Evolutionary conservation across 2,329 filamentous ascomycete genomes (phyloP), one percentile per base, ranked within the genome.

Genomic region (Teratosphaeria epicoccoides): DNA sequence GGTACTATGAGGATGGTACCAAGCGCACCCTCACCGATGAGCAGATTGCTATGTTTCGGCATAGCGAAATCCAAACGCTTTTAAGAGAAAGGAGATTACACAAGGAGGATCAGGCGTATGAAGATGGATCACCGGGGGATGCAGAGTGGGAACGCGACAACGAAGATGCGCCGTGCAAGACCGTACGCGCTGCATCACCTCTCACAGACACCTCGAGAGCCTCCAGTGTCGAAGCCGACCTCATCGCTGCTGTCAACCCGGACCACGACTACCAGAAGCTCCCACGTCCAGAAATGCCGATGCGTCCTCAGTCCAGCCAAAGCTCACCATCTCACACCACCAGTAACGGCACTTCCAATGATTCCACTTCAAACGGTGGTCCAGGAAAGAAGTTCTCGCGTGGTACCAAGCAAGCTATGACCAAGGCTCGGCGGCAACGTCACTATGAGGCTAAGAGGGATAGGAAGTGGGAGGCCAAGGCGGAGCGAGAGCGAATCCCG

Each of bases 21-120:
- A 93, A 93, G 66, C 84, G 91, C 40, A 95, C 89, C 17, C 75
- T 97, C 61, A 96, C 90, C 9, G 87, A 96, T 63, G 87, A 89
- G 60, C 87, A 96, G 72, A 88, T 96, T 59, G 81, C 81, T 49
- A 91, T 95, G 55, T 96, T 96, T 66, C 79, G 90, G 55, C 88
- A 94, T 65, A 91, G 87, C 2, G 91, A 97, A 68, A 78, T 95
- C 22, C 83, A 93, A 63, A 71, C 80, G 11, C 72, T 95, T 37
- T 73, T 87, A 24, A 80, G 80, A 55, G 73, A 76, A 37, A 48
- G 57, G 33, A 46, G 53, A 44, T 50, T 51, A 28, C 51, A 55
- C 33, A 44, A 47, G 24, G 55, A 58, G 46, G 53, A 28, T 6
- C 43, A 20, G 24, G 20, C 24, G 11, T 11, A 24, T 24, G 23